phyloP scores from a whole-genome alignment of 1,284 basidiomycete species.

The Sporisorium iseilematis-ciliati region DNA sequence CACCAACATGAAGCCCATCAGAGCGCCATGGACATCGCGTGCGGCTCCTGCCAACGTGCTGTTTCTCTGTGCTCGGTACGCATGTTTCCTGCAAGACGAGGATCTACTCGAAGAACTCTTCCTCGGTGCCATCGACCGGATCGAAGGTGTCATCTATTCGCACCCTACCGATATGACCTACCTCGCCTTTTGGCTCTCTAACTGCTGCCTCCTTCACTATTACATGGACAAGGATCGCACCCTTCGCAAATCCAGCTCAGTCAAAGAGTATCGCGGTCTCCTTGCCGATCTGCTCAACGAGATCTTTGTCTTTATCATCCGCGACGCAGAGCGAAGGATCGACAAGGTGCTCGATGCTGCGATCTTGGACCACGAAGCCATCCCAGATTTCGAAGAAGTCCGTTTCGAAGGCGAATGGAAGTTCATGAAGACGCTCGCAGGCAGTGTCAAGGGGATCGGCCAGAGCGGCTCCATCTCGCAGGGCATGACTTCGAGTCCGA shows the following conservation, averaged over 20 bases:
- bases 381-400: slow-evolving; percentile 81
- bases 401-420: slow-evolving; percentile 95
- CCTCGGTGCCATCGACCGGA: slow-evolving; percentile 87
- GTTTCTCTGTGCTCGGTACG: slow-evolving; percentile 76
- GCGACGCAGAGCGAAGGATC: slow-evolving; percentile 87
- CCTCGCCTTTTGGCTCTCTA: slow-evolving; percentile 94
- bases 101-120: slow-evolving; percentile 85
- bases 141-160: slow-evolving; percentile 86
- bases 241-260: slow-evolving; percentile 31
- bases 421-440: slow-evolving; percentile 60
- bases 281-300: slow-evolving; percentile 81
- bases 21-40: slow-evolving; percentile 68
- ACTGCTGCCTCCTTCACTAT: slow-evolving; percentile 88
- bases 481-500: slow-evolving; percentile 34
- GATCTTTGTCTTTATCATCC: slow-evolving; percentile 92
- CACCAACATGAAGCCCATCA: slow-evolving; percentile 75
- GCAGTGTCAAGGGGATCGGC: slow-evolving; percentile 56
- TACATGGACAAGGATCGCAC: slow-evolving; percentile 77
- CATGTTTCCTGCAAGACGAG: slow-evolving; percentile 74
- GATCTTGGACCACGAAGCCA: slow-evolving; percentile 84
- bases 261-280: slow-evolving; percentile 50
- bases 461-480: slow-evolving; percentile 25
- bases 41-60: slow-evolving; percentile 70
- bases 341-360: slow-evolving; percentile 86
- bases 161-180: slow-evolving; percentile 81